Evolutionary conservation across 2,329 filamentous ascomycete species (phyloP).

Genomic region (Huntiella bhutanensis): DNA sequence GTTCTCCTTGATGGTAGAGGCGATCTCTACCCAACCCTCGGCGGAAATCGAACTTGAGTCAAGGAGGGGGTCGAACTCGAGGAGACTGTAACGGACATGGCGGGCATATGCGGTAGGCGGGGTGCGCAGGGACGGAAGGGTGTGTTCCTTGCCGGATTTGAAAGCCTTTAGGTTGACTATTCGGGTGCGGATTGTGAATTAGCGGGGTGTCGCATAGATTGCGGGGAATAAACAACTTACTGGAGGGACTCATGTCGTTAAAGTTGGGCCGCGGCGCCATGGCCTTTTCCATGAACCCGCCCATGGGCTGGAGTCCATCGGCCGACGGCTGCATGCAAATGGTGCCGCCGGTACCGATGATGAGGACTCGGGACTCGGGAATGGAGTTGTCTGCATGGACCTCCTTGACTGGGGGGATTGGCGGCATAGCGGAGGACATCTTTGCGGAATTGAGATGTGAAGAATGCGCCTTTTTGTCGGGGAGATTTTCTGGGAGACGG

Average conservation of each 20-base stretch:
- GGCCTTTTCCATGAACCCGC: constrained; percentile 63
- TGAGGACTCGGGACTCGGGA: constrained; percentile 64
- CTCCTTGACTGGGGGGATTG: constrained; percentile 9
- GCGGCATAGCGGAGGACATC: constrained; percentile 6
- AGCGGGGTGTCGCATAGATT: neutral
- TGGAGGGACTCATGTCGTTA: constrained; percentile 40
- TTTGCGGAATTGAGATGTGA: neutral
- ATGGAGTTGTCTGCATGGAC: constrained; percentile 17
- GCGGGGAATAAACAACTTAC: constrained; percentile 13
- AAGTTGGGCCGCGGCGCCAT: constrained; percentile 70
- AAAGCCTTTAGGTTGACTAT: constrained; percentile 31
- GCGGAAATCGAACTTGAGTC: constrained; percentile 84
- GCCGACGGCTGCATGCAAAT: constrained; percentile 80
- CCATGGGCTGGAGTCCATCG: constrained; percentile 61
- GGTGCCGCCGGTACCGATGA: constrained; percentile 78
- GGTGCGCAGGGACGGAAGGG: constrained; percentile 54
- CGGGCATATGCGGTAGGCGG: constrained; percentile 63
- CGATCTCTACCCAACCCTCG: constrained; percentile 70
- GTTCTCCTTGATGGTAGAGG: constrained; percentile 59
- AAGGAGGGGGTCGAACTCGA: constrained; percentile 68
- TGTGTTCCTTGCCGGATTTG: constrained; percentile 28
- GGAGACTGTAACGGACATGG: constrained; percentile 63
- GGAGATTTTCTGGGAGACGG: neutral
- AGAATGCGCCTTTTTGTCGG: neutral
- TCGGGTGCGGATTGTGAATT: neutral